These are phyloP conservation scores for Gastrodia elata DNA, from an alignment of 106 monocot genomes.

Conservation along the genomic window DNA sequence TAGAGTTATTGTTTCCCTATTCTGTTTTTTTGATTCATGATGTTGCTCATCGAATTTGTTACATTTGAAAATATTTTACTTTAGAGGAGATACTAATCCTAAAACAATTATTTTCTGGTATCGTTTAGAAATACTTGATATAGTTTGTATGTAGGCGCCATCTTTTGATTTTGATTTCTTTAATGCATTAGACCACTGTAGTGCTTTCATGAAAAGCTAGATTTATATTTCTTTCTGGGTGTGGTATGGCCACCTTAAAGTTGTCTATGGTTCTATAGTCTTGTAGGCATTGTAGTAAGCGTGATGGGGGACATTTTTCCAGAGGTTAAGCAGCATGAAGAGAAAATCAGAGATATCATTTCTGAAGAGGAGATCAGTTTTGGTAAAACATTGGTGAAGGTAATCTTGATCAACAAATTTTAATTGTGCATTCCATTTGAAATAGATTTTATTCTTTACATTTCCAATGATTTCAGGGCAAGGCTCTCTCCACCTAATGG, in stretches of 20 bases:
- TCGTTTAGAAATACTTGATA: too few relatives aligned
- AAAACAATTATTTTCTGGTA: too few relatives aligned
- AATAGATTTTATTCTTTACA: neutral
- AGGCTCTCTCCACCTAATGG: neutral
- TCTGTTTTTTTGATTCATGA: neutral
- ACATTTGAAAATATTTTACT: neutral
- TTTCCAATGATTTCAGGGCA: neutral
- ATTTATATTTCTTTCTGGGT: neutral
- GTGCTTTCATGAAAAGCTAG: neutral
- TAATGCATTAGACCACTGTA: too few relatives aligned
- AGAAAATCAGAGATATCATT: conserved; percentile 69
- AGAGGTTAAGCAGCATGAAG: conserved; percentile 71
- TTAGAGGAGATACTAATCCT: too few relatives aligned
- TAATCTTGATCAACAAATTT: conserved; percentile 15
- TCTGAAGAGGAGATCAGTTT: conserved; percentile 88
- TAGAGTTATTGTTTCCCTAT: neutral
- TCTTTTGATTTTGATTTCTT: too few relatives aligned
- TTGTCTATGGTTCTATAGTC: conserved; percentile 36
- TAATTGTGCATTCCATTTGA: neutral
- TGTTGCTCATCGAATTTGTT: neutral
- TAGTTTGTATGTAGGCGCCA: too few relatives aligned
- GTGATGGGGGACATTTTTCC: conserved; percentile 83
- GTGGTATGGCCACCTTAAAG: neutral
- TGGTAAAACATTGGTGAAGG: conserved; percentile 83
- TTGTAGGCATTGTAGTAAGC: conserved; percentile 63